Base-by-base conservation (phyloP, 2,329 filamentous ascomycete genomes). In the Colletotrichum cereale region DNA sequence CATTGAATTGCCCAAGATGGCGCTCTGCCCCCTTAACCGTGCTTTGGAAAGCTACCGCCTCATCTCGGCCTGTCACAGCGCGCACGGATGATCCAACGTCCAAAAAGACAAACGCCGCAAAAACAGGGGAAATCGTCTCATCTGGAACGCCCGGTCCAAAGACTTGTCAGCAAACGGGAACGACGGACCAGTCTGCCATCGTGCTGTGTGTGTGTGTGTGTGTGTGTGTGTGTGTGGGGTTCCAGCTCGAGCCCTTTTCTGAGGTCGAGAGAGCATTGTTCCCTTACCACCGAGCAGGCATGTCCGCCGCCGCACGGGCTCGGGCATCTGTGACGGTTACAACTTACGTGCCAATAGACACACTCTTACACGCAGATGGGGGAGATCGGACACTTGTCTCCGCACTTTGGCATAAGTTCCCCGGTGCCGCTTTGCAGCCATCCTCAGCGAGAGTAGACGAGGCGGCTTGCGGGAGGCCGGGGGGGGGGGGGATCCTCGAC, bases 31-130 rank as follows among this genome's bases (percentile, higher is more conserved):
- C 58, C 65, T 64, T 72, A 60, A n/a, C 36, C 26, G 10, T 60
- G 53, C 66, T 47, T 55, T 29, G 6, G 21, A 58, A 38, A 36
- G n/a, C 38, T 48, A 14, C 36, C 65, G 29, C 50, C 29, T 42
- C 52, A 50, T 61, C 38, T 40, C 42, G 29, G 47, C 55, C 24
- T 40, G 40, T 24, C 40, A 18, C 21, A 29, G n/a, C 47, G 60
- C 58, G 69, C 69, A 72, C 65, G 58, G 69, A 63, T 53, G 58
- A 38, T 38, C 44, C 55, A 47, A 44, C 12, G 42, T 57, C 55
- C 34, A 44, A 34, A 29, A 34, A 29, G 12, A 24, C 38, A 52
- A 50, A 36, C 26, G 56, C 6, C n/a, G n/a, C 26, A 21, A 31
- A 60, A 34, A 11, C 38, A 24, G 40, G 34, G 34, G 21, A 56